Evolutionary conservation across 1,139 yeast species (phyloP).

Genomic region (Insectozyma bohioensis): DNA sequence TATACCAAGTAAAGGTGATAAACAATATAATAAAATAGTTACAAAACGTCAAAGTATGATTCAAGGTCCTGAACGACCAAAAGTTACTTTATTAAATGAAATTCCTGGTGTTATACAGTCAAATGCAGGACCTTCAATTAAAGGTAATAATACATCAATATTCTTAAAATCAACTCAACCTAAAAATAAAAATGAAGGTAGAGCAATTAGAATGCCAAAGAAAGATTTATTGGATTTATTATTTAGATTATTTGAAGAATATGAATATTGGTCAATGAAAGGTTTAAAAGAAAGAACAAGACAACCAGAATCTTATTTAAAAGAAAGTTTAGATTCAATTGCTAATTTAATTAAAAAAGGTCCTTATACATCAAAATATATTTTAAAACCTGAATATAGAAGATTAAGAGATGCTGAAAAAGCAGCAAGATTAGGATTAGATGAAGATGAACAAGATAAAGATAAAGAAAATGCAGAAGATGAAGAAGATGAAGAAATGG

Average conservation of each 20-base stretch:
- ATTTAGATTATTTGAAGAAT: slow-evolving; percentile 88
- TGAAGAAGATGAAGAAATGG: slow-evolving; percentile 47
- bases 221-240: slow-evolving; percentile 86
- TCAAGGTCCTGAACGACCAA: slow-evolving; percentile 53
- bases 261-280: slow-evolving; percentile 95
- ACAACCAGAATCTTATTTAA: slow-evolving; percentile 93
- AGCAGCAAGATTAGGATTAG: slow-evolving; percentile 58
- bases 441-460: slow-evolving; percentile 35
- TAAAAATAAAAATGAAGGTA: slow-evolving; percentile 59
- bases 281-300: slow-evolving; percentile 91
- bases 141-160: slow-evolving; percentile 60
- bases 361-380: slow-evolving; percentile 90
- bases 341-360: slow-evolving; percentile 92
- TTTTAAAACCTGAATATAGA: slow-evolving; percentile 86
- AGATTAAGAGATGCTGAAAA: slow-evolving; percentile 76
- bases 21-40: slow-evolving; percentile 57
- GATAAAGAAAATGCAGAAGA: slow-evolving; percentile 51
- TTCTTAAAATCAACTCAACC: slow-evolving; percentile 49
- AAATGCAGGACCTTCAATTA: slow-evolving; percentile 80
- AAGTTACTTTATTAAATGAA: slow-evolving; percentile 77
- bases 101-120: slow-evolving; percentile 87
- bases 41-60: slow-evolving; percentile 49
- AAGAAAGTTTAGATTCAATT: slow-evolving; percentile 86
- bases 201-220: slow-evolving; percentile 93
- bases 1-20: slow-evolving; percentile 73